These are phyloP conservation scores for Podospora conica DNA, from an alignment of 495 filamentous ascomycete species.

Conservation along the genomic window DNA sequence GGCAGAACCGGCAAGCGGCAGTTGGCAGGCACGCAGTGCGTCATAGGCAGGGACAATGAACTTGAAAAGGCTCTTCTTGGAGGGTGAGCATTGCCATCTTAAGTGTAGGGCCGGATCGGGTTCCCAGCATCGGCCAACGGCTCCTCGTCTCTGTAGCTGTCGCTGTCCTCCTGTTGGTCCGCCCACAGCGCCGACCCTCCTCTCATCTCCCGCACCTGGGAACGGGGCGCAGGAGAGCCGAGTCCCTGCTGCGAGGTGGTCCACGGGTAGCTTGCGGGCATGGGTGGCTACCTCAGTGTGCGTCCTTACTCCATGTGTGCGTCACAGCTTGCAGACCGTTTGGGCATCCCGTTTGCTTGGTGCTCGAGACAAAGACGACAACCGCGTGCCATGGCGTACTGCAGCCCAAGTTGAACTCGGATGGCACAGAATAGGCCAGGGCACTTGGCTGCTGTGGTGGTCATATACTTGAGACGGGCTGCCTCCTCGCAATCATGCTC, in stretches of 20 bases:
- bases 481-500: background rate
- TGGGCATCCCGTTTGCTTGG: background rate
- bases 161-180: too few species aligned
- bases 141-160: background rate
- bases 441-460: background rate
- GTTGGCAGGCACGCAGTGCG: conserved; percentile 12
- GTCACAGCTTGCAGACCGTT: conserved; percentile 8
- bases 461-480: background rate
- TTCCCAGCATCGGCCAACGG: background rate
- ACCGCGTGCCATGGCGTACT: background rate
- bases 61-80: conserved; percentile 3
- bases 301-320: conserved; percentile 11
- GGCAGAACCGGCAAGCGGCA: too few species aligned
- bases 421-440: background rate
- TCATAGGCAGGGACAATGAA: conserved; percentile 18
- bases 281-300: background rate
- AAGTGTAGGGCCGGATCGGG: background rate
- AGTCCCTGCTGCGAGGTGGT: background rate
- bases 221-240: background rate
- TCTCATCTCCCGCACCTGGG: background rate
- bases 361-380: background rate
- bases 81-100: background rate
- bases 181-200: background rate
- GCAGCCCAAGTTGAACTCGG: background rate
- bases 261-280: too few species aligned